A percentile compares a stretch with the other conserved stretches of the same genome.
phyloP scores from a whole-genome alignment of 169 alveolate genomes.

The Plasmodium vinckei region DNA sequence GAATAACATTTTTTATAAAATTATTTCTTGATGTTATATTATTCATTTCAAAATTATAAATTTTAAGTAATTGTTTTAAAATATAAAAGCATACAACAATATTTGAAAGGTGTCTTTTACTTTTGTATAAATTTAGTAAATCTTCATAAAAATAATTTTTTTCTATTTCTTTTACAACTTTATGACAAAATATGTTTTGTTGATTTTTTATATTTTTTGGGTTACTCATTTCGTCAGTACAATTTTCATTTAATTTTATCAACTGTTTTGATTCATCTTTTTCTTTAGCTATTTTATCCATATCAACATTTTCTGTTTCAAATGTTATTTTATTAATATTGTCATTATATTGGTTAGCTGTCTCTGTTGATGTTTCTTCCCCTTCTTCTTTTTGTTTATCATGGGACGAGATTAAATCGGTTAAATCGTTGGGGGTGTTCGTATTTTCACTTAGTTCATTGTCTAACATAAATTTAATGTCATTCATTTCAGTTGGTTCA shows the following conservation, averaged over 20 bases:
- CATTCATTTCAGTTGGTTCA: neutral
- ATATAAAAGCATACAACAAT: constrained; percentile 72
- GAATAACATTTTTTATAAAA: constrained; percentile 29
- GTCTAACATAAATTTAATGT: neutral
- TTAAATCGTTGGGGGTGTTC: neutral
- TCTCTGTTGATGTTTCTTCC: neutral
- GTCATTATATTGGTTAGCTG: neutral
- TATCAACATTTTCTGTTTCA: neutral
- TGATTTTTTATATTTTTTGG: neutral
- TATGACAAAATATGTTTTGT: constrained; percentile 28
- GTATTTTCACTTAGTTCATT: neutral
- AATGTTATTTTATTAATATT: too few species aligned
- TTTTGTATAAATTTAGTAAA: constrained; percentile 37
- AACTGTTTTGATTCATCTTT: neutral
- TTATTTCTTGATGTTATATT: constrained; percentile 9
- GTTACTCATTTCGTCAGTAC: neutral
- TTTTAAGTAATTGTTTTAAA: constrained; percentile 39
- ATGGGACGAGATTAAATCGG: neutral
- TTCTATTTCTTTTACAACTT: constrained; percentile 56
- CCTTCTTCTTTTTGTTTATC: too few species aligned
- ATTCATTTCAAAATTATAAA: constrained; percentile 53
- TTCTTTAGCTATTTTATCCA: neutral
- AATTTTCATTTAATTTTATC: constrained; percentile 5
- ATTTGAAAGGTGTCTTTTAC: constrained; percentile 52
- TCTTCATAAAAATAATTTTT: constrained; percentile 57